Conservation (phyloP, 2,329 filamentous ascomycete species). For the Sporothrix inflata region DNA sequence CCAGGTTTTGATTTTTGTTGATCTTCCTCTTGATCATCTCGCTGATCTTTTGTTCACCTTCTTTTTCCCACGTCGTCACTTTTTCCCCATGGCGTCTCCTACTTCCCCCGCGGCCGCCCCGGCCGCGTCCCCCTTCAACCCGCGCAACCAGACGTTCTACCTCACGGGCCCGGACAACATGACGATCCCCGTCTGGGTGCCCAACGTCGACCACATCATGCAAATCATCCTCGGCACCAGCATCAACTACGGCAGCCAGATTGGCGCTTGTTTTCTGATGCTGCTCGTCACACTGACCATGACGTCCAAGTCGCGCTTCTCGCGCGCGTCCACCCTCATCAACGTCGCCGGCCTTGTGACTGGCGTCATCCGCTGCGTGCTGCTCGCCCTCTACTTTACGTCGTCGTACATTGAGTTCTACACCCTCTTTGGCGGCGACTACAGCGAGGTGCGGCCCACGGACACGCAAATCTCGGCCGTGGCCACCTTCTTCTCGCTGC, state of each 20-base stretch:
- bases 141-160: conserved; percentile 31
- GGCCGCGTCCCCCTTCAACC: not conserved
- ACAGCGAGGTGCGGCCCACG: conserved; percentile 47
- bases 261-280: conserved; percentile 57
- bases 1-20: not conserved
- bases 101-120: not conserved
- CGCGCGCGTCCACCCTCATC: conserved; percentile 65
- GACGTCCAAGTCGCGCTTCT: conserved; percentile 67
- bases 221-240: not conserved
- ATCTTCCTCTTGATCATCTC: not conserved
- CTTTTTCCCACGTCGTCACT: not conserved
- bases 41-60: not conserved
- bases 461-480: conserved; percentile 46
- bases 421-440: conserved; percentile 59
- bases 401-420: conserved; percentile 66
- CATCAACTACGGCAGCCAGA: conserved; percentile 36
- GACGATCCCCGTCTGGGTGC: conserved; percentile 28
- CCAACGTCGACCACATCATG: conserved; percentile 27
- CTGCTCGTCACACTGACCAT: conserved; percentile 68
- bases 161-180: conserved; percentile 24
- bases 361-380: conserved; percentile 61
- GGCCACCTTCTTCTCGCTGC: conserved; percentile 48
- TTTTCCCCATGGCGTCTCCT: conserved; percentile 1
- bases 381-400: conserved; percentile 63
- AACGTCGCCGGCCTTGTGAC: conserved; percentile 64